These are phyloP conservation scores for Gaertneriomyces semiglobifer DNA, from an alignment of 192 early-diverging fungal species.

Conservation along the genomic window DNA sequence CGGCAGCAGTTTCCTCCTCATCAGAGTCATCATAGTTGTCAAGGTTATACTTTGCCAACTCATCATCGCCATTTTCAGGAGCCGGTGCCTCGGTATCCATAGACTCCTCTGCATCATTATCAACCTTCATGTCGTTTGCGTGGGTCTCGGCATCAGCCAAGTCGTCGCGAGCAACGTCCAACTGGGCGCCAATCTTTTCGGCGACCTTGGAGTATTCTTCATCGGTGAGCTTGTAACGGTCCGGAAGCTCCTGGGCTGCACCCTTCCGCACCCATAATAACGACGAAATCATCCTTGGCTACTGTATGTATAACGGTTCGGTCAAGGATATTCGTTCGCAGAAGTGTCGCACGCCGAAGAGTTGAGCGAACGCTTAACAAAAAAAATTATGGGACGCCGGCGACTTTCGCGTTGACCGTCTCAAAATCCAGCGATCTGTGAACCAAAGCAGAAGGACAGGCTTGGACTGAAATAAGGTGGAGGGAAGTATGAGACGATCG, in stretches of 20 bases:
- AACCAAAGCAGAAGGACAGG: too few relatives aligned
- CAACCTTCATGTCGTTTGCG: conserved; percentile 35
- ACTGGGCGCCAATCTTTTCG: conserved; percentile 54
- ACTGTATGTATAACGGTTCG: too few relatives aligned
- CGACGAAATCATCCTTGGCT: conserved; percentile 77
- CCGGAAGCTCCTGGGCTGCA: conserved; percentile 77
- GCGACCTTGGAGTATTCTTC: conserved; percentile 83
- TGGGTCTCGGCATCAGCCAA: conserved; percentile 38
- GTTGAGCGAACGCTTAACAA: too few relatives aligned
- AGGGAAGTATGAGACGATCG: too few relatives aligned
- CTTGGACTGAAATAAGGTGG: too few relatives aligned
- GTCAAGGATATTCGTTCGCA: too few relatives aligned
- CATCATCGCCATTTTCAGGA: conserved; percentile 11
- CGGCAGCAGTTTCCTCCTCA: conserved; percentile 20
- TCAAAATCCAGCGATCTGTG: too few relatives aligned
- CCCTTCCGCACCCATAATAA: conserved; percentile 92
- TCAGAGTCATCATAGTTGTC: conserved; percentile 81
- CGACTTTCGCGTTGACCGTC: too few relatives aligned
- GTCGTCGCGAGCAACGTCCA: conserved; percentile 43
- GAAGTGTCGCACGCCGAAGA: too few relatives aligned
- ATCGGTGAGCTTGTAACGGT: conserved; percentile 79
- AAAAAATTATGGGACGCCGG: too few relatives aligned
- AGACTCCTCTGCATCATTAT: conserved; percentile 8
- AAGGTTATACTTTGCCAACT: conserved; percentile 69
- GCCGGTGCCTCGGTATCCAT: background rate